Conservation (phyloP, 805 yeast species). For the Priceomyces carsonii region DNA sequence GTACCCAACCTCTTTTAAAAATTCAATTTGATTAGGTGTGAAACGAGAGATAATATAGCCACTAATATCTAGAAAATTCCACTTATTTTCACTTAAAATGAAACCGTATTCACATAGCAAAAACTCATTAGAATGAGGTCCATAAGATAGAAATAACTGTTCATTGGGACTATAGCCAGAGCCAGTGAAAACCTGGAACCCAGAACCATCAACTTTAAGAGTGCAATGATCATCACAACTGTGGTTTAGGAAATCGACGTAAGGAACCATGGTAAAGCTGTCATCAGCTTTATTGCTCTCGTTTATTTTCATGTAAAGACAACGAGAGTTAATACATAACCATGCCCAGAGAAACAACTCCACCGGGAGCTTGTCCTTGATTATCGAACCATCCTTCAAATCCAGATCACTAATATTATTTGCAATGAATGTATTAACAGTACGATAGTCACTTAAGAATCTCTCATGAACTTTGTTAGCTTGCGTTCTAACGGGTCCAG, state of each 20-base stretch:
- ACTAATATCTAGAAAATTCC: conserved; percentile 73
- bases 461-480: conserved; percentile 41
- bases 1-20: conserved; percentile 55
- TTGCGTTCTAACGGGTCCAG: conserved; percentile 42
- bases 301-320: conserved; percentile 74
- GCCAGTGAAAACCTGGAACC: conserved; percentile 51
- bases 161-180: conserved; percentile 36
- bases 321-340: conserved; percentile 89
- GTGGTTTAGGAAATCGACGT: conserved; percentile 87
- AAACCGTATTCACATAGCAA: conserved; percentile 88
- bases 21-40: conserved; percentile 38
- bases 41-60: conserved; percentile 38
- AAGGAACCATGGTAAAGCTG: conserved; percentile 89
- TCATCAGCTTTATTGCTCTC: conserved; percentile 52
- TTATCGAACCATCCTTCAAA: neutral
- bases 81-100: conserved; percentile 51
- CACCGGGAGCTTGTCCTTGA: conserved; percentile 12
- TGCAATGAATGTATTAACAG: conserved; percentile 27
- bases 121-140: conserved; percentile 85
- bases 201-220: conserved; percentile 45
- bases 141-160: conserved; percentile 76
- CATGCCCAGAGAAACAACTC: conserved; percentile 64
- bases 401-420: conserved; percentile 8
- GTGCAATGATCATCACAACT: conserved; percentile 52
- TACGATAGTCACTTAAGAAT: conserved; percentile 47